Conservation (phyloP, 225 moss, liverwort and hornwort species). For the Marchantia paleacea region DNA sequence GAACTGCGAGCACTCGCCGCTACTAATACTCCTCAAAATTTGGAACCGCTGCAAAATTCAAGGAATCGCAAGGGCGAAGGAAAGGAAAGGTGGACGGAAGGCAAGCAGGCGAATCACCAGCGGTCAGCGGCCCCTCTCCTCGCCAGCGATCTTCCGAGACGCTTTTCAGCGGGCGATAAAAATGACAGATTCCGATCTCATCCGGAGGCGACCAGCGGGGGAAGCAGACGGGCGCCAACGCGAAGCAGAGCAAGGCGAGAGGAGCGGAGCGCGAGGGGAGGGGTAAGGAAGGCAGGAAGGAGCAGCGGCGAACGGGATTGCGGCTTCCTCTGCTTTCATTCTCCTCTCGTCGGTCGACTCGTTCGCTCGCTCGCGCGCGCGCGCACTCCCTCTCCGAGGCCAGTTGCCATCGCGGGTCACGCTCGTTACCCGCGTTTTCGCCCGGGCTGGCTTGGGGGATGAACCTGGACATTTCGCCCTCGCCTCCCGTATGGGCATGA, state of each 20-base stretch:
- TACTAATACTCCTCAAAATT: neutral
- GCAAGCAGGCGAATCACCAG: too few relatives aligned
- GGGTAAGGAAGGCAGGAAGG: neutral
- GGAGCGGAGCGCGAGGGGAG: too few relatives aligned
- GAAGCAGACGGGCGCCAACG: too few relatives aligned
- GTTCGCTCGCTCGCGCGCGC: neutral
- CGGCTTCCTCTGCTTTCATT: too few relatives aligned
- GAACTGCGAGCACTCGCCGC: neutral
- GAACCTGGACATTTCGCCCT: slow-evolving; percentile 5
- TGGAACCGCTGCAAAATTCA: neutral
- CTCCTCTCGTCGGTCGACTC: neutral
- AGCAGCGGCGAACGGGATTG: neutral
- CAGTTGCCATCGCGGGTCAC: slow-evolving; percentile 3
- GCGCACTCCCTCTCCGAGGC: neutral
- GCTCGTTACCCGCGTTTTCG: slow-evolving; percentile 18
- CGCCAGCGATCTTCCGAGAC: neutral
- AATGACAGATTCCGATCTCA: neutral
- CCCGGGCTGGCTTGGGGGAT: slow-evolving; percentile 15
- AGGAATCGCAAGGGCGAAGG: neutral
- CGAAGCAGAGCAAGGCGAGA: too few relatives aligned
- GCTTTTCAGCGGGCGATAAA: neutral
- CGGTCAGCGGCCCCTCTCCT: neutral
- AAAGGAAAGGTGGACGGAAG: too few relatives aligned
- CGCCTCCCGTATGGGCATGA: too few relatives aligned
- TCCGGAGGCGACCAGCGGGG: neutral